Base-by-base conservation (phyloP, 805 yeast genomes). In the Wickerhamiella slavikovae region DNA sequence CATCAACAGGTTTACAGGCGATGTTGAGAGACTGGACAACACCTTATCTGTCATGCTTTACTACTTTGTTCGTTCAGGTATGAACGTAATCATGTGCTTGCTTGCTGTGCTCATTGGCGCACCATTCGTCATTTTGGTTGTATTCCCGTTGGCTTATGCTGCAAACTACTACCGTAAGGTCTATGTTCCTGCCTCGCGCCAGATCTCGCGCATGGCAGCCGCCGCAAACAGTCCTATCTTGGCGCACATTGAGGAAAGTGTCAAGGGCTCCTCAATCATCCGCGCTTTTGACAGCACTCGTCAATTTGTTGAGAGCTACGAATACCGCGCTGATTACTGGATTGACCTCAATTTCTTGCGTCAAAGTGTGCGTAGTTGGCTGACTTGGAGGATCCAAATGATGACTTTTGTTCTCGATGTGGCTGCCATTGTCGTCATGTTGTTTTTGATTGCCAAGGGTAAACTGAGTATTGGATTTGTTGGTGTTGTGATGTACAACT, bases 301-400 rank as follows among this genome's bases (percentile, higher is more conserved):
- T 8, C 61, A 89, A 37, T 82, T 80, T 46, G 53, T 63, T 48
- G 42, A 58, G 13, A 25, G 35, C 3, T 43, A 36, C 17, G 45
- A 42, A 14, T 29, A 31, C 29, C 37, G 46, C n/a, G 35, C 39
- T 3, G 41, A 43, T 32, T 41, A 39, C 28, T 43, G 47, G 47
- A 34, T 38, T 20, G 38, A 36, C 27, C 28, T 35, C 0, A 71
- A 66, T 39, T 83, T 78, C 54, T 82, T 92, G 23, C 62, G 83
- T 9, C 66, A 74, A 31, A 76, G 74, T 47, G 71, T 89, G 6
- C 78, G 78, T 48, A 69, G 93, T 58, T 83, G 96, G 96, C 64
- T 83, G 34, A 83, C 92, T 12, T 83, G 76, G 25, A 63, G 96
- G 48, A 59, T 83, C 36, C 93, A 82, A 49, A 68, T 72, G 31